phyloP scores from a whole-genome alignment of 2,329 filamentous ascomycete genomes.

The Septoria petroselini region DNA sequence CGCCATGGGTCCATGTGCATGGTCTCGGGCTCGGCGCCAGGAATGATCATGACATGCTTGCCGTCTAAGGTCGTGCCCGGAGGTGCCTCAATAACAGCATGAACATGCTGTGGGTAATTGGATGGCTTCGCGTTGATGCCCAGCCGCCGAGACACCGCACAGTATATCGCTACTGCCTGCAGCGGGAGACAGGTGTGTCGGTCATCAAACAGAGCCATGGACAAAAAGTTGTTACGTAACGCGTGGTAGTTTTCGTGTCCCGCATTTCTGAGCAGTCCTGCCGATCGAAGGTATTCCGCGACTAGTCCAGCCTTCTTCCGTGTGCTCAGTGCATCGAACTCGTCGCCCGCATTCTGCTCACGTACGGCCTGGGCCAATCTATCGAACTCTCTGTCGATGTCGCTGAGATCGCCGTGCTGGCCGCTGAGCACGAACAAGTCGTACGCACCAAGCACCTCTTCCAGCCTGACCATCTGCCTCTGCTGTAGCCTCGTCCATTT shows the following conservation, averaged over 20 bases:
- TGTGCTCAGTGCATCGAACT: constrained; percentile 56
- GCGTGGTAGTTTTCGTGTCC: constrained; percentile 72
- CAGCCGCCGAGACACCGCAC: constrained; percentile 69
- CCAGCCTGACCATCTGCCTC: constrained; percentile 58
- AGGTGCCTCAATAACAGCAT: constrained; percentile 66
- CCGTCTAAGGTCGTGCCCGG: constrained; percentile 48
- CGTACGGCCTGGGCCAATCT: constrained; percentile 58
- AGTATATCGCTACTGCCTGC: constrained; percentile 84
- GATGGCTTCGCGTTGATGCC: constrained; percentile 75
- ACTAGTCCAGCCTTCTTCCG: constrained; percentile 66
- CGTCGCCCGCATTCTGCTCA: constrained; percentile 45
- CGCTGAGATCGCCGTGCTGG: constrained; percentile 67
- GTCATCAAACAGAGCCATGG: constrained; percentile 69
- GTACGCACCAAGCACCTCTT: constrained; percentile 74
- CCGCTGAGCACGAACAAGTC: constrained; percentile 84
- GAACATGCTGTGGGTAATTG: constrained; percentile 79
- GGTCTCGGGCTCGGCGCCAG: constrained; percentile 41
- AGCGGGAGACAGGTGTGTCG: constrained; percentile 79
- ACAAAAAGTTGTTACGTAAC: constrained; percentile 83
- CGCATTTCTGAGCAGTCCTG: constrained; percentile 62
- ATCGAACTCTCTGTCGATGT: constrained; percentile 62
- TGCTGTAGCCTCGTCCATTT: constrained; percentile 64
- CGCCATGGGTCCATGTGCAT: constrained; percentile 79
- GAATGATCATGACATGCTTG: constrained; percentile 24
- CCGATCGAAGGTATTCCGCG: constrained; percentile 64